phyloP scores from a whole-genome alignment of 1,139 yeast species.

The Kurtzmaniella natalensis region DNA sequence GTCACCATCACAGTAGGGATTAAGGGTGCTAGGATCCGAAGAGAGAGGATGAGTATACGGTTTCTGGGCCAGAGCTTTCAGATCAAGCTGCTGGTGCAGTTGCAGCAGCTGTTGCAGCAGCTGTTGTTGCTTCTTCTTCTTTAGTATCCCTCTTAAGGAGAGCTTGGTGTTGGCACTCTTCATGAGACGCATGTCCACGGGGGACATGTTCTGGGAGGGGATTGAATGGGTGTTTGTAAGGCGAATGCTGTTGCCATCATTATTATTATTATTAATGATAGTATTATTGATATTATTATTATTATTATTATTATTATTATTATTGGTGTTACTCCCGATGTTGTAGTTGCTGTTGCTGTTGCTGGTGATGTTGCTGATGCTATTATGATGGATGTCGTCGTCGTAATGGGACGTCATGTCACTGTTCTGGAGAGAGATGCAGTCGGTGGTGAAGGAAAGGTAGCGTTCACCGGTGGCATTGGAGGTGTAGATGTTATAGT shows the following conservation, averaged over 20 bases:
- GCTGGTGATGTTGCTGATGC: no score
- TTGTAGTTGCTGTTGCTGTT: no score
- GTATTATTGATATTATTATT: no score
- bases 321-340: no score
- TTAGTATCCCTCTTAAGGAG: slow-evolving; percentile 7
- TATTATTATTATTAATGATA: no score
- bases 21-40: no score
- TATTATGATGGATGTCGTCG: slow-evolving; percentile 7
- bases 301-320: no score
- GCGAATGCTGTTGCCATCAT: slow-evolving; percentile 6
- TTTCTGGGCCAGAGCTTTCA: no score
- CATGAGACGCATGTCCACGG: slow-evolving; percentile 6
- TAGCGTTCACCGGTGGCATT: slow-evolving; percentile 16
- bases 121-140: no score
- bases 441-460: slow-evolving; percentile 33
- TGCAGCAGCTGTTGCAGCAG: slow-evolving; percentile 3
- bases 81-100: no score
- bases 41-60: no score
- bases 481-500: slow-evolving; percentile 4
- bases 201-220: slow-evolving; percentile 4
- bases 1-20: no score
- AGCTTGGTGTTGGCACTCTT: slow-evolving; percentile 3
- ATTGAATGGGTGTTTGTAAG: slow-evolving; percentile 1
- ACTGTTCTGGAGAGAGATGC: slow-evolving; percentile 36
- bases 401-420: slow-evolving; percentile 34